A percentile compares a stretch with the other conserved stretches of the same genome.
Evolutionary conservation across 2,329 filamentous ascomycete species (phyloP).

Genomic region (Penicillium sp.): DNA sequence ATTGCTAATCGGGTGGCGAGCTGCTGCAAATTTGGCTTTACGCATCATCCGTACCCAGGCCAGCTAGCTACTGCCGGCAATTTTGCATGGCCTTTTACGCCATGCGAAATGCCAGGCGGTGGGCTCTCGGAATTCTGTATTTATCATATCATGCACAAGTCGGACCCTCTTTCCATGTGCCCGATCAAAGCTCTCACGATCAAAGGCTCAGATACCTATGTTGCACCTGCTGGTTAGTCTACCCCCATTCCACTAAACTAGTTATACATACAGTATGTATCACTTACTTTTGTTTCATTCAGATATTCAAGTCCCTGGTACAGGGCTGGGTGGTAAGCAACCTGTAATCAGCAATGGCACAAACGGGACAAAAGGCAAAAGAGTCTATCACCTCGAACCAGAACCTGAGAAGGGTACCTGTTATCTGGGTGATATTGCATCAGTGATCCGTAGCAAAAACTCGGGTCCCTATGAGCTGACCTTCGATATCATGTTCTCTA

Average conservation of each 20-base stretch:
- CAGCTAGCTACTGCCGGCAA: neutral
- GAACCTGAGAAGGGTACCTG: neutral
- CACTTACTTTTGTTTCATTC: no score
- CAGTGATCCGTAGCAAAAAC: neutral
- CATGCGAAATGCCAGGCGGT: neutral
- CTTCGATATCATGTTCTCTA: neutral
- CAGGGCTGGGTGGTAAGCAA: no score
- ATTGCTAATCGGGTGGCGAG: neutral
- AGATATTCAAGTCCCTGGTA: no score
- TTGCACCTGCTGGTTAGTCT: no score
- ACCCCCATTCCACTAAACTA: no score
- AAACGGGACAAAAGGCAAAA: no score
- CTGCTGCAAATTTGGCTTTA: neutral
- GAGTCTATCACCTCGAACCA: neutral
- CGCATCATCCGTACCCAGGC: neutral
- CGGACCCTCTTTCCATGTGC: neutral
- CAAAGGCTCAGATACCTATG: neutral
- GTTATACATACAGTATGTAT: no score
- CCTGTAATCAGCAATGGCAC: no score
- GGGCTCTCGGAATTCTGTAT: neutral
- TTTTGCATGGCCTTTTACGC: neutral
- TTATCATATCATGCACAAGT: neutral
- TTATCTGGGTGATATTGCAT: neutral
- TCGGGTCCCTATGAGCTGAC: constrained; percentile 2
- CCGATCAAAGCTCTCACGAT: neutral